Percentiles rank a stretch among this genome's conserved stretches.
These are phyloP conservation scores for Candida golubevii DNA, from an alignment of 805 yeast genomes.

Conservation along the genomic window DNA sequence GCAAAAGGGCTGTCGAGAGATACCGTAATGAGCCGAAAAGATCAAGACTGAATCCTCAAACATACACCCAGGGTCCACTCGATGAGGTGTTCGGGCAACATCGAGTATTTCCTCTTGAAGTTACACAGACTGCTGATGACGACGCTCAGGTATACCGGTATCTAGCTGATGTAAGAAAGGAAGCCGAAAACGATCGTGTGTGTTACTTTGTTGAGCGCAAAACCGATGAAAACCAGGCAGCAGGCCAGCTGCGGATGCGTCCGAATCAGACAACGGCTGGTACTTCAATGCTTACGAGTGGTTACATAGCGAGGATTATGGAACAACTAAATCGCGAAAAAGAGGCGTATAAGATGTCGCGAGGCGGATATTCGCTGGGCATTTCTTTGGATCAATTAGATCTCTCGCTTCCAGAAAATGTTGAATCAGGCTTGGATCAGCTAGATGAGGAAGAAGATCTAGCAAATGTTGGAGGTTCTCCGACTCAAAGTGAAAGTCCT, in stretches of 20 bases:
- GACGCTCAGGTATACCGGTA: slow-evolving; percentile 21
- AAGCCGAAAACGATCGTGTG: slow-evolving; percentile 25
- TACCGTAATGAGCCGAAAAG: slow-evolving; percentile 7
- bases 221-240: not conserved
- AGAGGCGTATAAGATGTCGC: not conserved
- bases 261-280: not conserved
- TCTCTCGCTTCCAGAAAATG: not conserved
- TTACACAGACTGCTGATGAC: slow-evolving; percentile 1
- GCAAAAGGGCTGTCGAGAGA: slow-evolving; percentile 11
- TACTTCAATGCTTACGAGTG: not conserved
- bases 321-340: slow-evolving; percentile 1
- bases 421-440: not conserved
- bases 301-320: not conserved
- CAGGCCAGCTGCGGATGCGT: not conserved
- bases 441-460: not conserved
- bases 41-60: not conserved
- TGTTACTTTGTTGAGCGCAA: slow-evolving; percentile 9
- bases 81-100: slow-evolving; percentile 30
- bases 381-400: slow-evolving; percentile 1
- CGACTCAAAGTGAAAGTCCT: not conserved
- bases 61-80: slow-evolving; percentile 21
- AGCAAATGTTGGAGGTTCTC: not conserved
- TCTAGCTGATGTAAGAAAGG: slow-evolving; percentile 26
- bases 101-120: slow-evolving; percentile 23
- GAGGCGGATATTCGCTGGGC: not conserved